Base-by-base conservation (phyloP, 768 basidiomycete genomes). In the Russula vinacea region DNA sequence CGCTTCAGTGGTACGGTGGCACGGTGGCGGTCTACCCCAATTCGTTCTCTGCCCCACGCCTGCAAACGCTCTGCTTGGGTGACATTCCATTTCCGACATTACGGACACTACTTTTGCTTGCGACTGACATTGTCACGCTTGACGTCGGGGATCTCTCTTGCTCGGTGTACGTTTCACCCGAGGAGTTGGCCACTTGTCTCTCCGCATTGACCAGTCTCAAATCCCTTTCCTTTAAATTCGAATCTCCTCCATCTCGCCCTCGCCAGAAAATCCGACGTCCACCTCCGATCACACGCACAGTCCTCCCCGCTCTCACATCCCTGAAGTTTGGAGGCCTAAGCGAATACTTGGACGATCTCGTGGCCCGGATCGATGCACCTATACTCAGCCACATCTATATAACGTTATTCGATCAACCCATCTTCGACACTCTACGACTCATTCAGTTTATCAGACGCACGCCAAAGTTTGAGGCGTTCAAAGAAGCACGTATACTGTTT, bases 51-150 rank as follows among this genome's bases (percentile, higher is more conserved):
- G 35, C 26, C 44, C 53, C 37, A 1, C 8, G 26, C 32, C 32
- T 62, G 24, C 54, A 16, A 29, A 26, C 14, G 2, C 37, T 62
- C 9, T n/a, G 6, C 19, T 32, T 56, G 37, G 45, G 22, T 2
- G 37, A 29, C 45, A 49, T 56, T 19, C n/a, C 29, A 37, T 50
- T 56, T 11, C 54, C 61, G 3, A n/a, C 47, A 32, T 40, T 62
- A 13, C 55, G 37, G 13, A 40, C 8, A n/a, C 29, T 50, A 8
- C 55, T 62, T 33, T 10, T 42, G 39, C 49, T 54, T 5, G n/a
- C 61, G 1, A 16, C 16, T 5, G 47, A 39, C 14, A 55, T 62
- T 56, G 61, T 54, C 32, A 22, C 40, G 33, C 60, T 61, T 13
- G 16, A 16, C 11, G 51, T 61, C 13, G 42, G 32, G 5, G 40